Evolutionary conservation across 768 basidiomycete genomes (phyloP).

Genomic region (Fomitopsis serialis): DNA sequence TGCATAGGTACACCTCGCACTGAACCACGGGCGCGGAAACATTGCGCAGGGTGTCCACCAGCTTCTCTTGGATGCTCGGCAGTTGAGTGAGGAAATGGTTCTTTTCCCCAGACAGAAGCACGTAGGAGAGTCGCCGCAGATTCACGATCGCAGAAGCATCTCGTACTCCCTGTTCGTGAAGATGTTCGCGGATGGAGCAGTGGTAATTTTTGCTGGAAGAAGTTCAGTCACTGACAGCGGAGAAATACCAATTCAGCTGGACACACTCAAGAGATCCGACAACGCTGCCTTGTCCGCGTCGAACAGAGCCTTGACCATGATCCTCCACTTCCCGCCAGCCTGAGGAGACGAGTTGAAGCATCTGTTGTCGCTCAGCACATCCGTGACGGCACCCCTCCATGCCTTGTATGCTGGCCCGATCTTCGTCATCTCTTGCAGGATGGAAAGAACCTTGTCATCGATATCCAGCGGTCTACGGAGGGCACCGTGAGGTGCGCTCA

Average conservation of each 20-base stretch:
- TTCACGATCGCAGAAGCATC: conserved; percentile 83
- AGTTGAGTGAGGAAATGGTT: conserved; percentile 88
- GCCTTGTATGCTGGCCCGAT: conserved; percentile 75
- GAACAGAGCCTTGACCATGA: conserved; percentile 74
- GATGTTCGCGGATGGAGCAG: conserved; percentile 89
- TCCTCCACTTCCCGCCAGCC: conserved; percentile 62
- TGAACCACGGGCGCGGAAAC: conserved; percentile 79
- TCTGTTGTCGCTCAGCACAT: conserved; percentile 79
- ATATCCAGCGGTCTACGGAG: conserved; percentile 71
- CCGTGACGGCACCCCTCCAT: conserved; percentile 77
- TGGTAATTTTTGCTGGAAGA: conserved; percentile 64
- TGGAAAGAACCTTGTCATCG: conserved; percentile 57
- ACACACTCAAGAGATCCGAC: conserved; percentile 60
- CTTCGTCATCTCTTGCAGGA: conserved; percentile 74
- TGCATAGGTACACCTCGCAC: conserved; percentile 91
- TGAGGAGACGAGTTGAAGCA: conserved; percentile 73
- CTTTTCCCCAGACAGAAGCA: conserved; percentile 82
- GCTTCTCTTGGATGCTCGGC: conserved; percentile 93
- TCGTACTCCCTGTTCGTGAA: conserved; percentile 96
- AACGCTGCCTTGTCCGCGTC: conserved; percentile 85
- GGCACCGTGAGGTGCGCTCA: conserved; percentile 5
- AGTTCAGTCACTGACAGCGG: not conserved
- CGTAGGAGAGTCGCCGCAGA: conserved; percentile 81
- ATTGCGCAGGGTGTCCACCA: conserved; percentile 87
- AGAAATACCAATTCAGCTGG: not conserved